Percentiles rank a stretch among this genome's conserved stretches.
Conservation (phyloP, 1,284 basidiomycete genomes). For the Cryptococcus sp. region DNA sequence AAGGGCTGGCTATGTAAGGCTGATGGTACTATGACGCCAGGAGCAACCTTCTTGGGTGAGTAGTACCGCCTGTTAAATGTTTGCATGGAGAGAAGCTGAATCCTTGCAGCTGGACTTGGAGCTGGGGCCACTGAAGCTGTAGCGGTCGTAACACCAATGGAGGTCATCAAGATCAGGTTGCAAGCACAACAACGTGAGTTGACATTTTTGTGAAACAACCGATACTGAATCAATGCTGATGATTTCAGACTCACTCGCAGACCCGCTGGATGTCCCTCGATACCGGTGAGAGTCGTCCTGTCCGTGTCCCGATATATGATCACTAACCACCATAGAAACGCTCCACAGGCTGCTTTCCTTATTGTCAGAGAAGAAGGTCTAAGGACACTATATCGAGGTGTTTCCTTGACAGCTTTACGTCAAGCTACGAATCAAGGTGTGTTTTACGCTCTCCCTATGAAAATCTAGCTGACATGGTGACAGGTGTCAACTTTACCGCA, state of each 20-base stretch:
- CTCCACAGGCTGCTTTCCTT: constrained; percentile 91
- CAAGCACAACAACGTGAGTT: constrained; percentile 81
- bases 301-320: not conserved
- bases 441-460: constrained; percentile 10
- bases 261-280: constrained; percentile 87
- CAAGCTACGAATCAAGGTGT: constrained; percentile 97
- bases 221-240: constrained; percentile 1
- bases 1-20: constrained; percentile 65
- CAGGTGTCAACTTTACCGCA: constrained; percentile 93
- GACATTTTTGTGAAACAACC: not conserved
- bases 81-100: too few species aligned
- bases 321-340: constrained; percentile 54
- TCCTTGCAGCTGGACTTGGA: constrained; percentile 70
- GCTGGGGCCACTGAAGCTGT: constrained; percentile 94
- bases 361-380: constrained; percentile 92
- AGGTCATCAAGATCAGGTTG: constrained; percentile 97
- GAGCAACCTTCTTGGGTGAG: constrained; percentile 56
- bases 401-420: constrained; percentile 83
- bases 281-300: constrained; percentile 58
- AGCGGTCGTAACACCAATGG: constrained; percentile 95
- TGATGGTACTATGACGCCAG: constrained; percentile 30
- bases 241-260: constrained; percentile 72
- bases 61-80: too few species aligned
- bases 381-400: constrained; percentile 83
- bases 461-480: not conserved